Base-by-base conservation (phyloP, 164 flowering plant species). In the Kalanchoe fedtschenkoi region DNA sequence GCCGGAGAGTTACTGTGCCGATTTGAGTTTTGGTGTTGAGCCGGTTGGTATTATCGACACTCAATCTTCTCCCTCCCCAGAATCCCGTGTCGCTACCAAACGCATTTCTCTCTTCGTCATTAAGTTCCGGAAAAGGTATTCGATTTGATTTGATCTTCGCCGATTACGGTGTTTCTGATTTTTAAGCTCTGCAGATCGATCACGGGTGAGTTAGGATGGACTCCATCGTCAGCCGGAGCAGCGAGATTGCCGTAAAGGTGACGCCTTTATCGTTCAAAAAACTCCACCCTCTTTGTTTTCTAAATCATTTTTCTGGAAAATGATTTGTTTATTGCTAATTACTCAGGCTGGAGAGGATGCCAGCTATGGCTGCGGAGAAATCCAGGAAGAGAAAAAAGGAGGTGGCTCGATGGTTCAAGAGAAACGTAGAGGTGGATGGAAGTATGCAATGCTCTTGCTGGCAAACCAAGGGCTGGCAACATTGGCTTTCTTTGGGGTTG, bases 401-500 rank as follows among this genome's bases (percentile, higher is more conserved):
- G 14, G 26, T 15, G 32, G 44, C 17, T 53, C 66, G 28, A 6
- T 68, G 26, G 58, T 66, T 10, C 21, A 51, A 58, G 64, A 47
- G 17, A 35, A 42, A 22, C 28, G 53, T 7, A 82, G 82, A 69
- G 88, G 86, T 71, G 88, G 86, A 8, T 81, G 86, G 88, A 76
- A 44, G 62, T 71, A 61, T 54, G 84, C 83, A 37, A 43, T 22
- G 35, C 62, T 83, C 58, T 65, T 82, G 57, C 68, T 86, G 89
- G 96, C 74, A 26, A 91, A 91, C 69, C 95, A 91, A 76, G 95
- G 83, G 6, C 74, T 91, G 0, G 84, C 85, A 24, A 89, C 95
- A 11, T 79, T 91, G 24, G 90, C 96, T 34, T 92, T 86, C 72
- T 92, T 89, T 61, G 95, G 96, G 2, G 95, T 87, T 16, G 90